Evolutionary conservation across 768 basidiomycete genomes (phyloP), one percentile per base, ranked within the genome.

Genomic region (Pleurotus tuoliensis): DNA sequence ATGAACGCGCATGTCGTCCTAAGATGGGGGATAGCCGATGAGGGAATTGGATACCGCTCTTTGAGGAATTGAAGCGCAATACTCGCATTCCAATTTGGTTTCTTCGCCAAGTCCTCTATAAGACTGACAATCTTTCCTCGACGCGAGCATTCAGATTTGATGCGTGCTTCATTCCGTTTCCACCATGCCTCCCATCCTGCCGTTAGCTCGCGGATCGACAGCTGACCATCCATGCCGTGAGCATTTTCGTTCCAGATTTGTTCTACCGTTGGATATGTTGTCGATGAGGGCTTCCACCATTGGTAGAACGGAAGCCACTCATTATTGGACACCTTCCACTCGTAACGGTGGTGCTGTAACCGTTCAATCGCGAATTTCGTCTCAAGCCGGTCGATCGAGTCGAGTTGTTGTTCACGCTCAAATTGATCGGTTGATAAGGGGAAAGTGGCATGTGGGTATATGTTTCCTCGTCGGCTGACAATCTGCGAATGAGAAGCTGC

Each of bases 231-330:
- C 18, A 71, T 16, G 6, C 71, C 68, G 40, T 61, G 47, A 0
- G 58, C 41, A 38, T 64, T 61, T 43, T 72, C 71, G 15, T 55
- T 58, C 69, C 70, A 74, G 22, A 70, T 58, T 38, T 71, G 58
- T 12, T 56, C 38, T 41, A 72, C 55, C 0, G 53, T 27, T 11
- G 37, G n/a, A 41, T 61, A 47, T 16, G 11, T 20, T 13, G 34
- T 51, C 5, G 30, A 18, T 22, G 20, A 12, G n/a, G 49, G 49
- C 13, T 52, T 44, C 53, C 50, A 56, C 27, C 63, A 66, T 4
- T 30, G 15, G 40, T 71, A 72, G 38, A 57, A 27, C 1, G 69
- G 69, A 1, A 71, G 63, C 60, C 62, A 70, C 15, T 69, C 62
- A 20, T 63, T 59, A 4, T 57, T 51, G 5, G 46, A 56, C 41